Conservation (phyloP, 1,284 basidiomycete species). For the Cystobasidium slooffiae region DNA sequence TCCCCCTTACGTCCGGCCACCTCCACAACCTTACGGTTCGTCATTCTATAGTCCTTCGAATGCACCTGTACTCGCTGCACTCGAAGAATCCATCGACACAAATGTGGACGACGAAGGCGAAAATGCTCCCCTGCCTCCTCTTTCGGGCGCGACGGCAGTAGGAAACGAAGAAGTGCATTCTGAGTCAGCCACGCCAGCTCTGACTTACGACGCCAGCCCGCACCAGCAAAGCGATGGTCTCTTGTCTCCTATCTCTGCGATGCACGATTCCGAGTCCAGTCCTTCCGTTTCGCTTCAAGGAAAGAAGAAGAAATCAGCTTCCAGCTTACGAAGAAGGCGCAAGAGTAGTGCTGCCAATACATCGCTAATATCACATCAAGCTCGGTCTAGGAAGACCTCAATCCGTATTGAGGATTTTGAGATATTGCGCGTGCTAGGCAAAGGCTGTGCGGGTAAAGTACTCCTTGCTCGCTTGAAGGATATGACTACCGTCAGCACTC, state of each 20-base stretch:
- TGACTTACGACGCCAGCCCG: too few species aligned
- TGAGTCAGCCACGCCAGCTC: not conserved
- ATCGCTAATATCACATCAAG: conserved; percentile 64
- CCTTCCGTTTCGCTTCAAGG: not conserved
- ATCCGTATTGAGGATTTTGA: conserved; percentile 81
- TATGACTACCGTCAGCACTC: not conserved
- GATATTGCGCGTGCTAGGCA: conserved; percentile 92
- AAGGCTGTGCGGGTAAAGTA: conserved; percentile 94
- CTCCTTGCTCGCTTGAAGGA: conserved; percentile 79
- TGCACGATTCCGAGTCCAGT: not conserved
- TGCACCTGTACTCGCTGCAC: not conserved
- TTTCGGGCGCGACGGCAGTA: conserved; percentile 4
- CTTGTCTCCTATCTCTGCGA: not conserved
- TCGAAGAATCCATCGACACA: not conserved
- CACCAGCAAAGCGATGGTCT: not conserved
- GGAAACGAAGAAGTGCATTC: not conserved
- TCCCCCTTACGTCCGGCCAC: not conserved
- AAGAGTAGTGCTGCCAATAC: conserved; percentile 63
- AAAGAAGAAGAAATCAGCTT: conserved; percentile 8
- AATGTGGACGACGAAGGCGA: not conserved
- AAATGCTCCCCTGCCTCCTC: conserved; percentile 1
- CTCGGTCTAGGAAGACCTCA: conserved; percentile 3
- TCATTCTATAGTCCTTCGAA: not conserved
- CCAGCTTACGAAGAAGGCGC: conserved; percentile 51
- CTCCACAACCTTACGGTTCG: not conserved